Conservation (phyloP, 495 filamentous ascomycete genomes). For the Corynascus novoguineensis region DNA sequence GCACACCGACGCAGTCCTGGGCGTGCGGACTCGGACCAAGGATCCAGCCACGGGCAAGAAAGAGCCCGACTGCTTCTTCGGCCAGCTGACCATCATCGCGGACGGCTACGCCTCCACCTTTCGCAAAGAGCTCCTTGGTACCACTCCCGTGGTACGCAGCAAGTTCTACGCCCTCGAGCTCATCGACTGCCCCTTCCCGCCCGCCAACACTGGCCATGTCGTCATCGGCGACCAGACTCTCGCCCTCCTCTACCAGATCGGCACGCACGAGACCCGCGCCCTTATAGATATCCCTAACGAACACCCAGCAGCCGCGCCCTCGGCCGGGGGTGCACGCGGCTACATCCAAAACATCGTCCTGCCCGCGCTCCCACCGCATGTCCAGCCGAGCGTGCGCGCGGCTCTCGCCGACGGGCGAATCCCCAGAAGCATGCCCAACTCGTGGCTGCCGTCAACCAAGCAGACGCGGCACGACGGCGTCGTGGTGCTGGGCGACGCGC, state of each 20-base stretch:
- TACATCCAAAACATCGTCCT: conserved; percentile 74
- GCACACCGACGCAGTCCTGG: conserved; percentile 59
- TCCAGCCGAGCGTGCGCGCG: conserved; percentile 66
- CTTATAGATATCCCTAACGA: conserved; percentile 86
- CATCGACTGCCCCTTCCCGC: conserved; percentile 74
- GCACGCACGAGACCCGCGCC: conserved; percentile 85
- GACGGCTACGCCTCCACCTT: conserved; percentile 95
- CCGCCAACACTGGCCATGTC: conserved; percentile 74
- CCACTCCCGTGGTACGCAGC: conserved; percentile 61
- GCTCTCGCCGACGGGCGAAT: conserved; percentile 72
- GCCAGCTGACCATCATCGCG: conserved; percentile 75
- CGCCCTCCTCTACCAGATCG: conserved; percentile 94
- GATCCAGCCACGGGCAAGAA: conserved; percentile 49
- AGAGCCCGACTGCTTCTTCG: conserved; percentile 70
- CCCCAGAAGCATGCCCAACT: conserved; percentile 83
- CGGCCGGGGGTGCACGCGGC: conserved; percentile 72
- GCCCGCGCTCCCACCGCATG: conserved; percentile 64
- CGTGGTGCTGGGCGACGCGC: conserved; percentile 79
- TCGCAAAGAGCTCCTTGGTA: conserved; percentile 70
- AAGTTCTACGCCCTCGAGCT: conserved; percentile 93
- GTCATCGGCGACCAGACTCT: conserved; percentile 73
- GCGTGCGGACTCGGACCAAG: conserved; percentile 63
- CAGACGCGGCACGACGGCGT: conserved; percentile 67
- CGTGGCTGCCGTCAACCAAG: conserved; percentile 70
- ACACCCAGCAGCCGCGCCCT: conserved; percentile 60